Conservation (phyloP, 768 basidiomycete species). For the Mycena vitilis region DNA sequence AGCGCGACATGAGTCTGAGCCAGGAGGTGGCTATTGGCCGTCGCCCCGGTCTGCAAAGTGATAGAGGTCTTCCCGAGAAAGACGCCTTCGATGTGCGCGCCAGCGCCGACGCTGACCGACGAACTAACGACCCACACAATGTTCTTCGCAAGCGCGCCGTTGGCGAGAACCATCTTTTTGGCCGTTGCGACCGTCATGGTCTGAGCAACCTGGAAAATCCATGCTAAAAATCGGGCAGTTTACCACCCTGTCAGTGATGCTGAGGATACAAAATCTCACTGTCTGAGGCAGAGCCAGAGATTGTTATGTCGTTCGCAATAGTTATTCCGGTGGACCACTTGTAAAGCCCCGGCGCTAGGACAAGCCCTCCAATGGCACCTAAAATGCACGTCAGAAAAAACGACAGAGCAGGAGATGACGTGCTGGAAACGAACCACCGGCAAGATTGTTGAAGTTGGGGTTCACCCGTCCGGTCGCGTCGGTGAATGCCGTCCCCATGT, state of each 20-base stretch:
- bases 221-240: not conserved
- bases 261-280: not conserved
- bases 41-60: not conserved
- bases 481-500: slow-evolving; percentile 11
- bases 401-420: too few species aligned
- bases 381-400: too few species aligned
- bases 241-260: not conserved
- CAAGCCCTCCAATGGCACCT: slow-evolving; percentile 11
- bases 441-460: slow-evolving; percentile 3
- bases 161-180: not conserved
- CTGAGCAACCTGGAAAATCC: slow-evolving; percentile 1
- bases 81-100: not conserved
- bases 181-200: not conserved
- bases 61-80: not conserved
- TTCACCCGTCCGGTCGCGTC: slow-evolving; percentile 6
- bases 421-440: not conserved
- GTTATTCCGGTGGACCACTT: not conserved
- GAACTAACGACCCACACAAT: not conserved
- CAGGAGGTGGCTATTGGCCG: not conserved
- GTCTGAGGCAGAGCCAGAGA: not conserved
- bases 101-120: not conserved
- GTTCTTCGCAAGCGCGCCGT: not conserved
- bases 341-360: not conserved
- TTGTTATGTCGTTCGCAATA: not conserved
- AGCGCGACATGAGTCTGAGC: not conserved